A percentile compares a stretch with the other conserved stretches of the same genome.
Evolutionary conservation across 2,329 filamentous ascomycete species (phyloP).

Genomic region (Microcyclospora pomicola): DNA sequence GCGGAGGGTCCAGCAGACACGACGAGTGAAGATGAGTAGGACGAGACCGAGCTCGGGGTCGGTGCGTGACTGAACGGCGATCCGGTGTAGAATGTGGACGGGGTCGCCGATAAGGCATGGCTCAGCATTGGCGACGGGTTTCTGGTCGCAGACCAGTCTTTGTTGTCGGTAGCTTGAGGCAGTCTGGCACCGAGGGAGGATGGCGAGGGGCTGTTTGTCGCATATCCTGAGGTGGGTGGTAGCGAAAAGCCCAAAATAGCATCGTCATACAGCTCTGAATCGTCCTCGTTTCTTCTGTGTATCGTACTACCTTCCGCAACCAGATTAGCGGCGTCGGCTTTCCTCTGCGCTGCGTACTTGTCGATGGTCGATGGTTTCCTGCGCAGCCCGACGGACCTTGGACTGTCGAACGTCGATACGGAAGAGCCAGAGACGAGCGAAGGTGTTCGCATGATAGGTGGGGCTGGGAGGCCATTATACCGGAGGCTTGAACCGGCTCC

Average conservation of each 20-base stretch:
- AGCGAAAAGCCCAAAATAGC: slow-evolving; percentile 17
- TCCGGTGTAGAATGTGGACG: slow-evolving; percentile 62
- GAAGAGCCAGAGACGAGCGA: slow-evolving; percentile 37
- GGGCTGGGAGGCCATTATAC: slow-evolving; percentile 3
- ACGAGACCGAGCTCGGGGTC: slow-evolving; percentile 65
- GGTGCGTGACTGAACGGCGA: slow-evolving; percentile 68
- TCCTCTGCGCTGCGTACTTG: slow-evolving; percentile 19
- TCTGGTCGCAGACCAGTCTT: slow-evolving; percentile 4
- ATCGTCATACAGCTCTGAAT: slow-evolving; percentile 10
- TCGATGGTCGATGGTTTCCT: slow-evolving; percentile 33
- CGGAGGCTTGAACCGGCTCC: slow-evolving; percentile 2
- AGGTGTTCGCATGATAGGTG: slow-evolving; percentile 27
- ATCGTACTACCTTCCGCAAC: slow-evolving; percentile 13
- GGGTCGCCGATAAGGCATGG: slow-evolving; percentile 54
- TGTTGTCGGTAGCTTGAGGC: neutral
- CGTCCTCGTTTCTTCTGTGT: slow-evolving; percentile 6
- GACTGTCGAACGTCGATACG: slow-evolving; percentile 32
- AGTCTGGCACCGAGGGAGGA: no score
- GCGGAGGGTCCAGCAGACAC: slow-evolving; percentile 29
- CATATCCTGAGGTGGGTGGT: slow-evolving; percentile 2
- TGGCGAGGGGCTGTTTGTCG: neutral
- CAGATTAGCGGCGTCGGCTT: slow-evolving; percentile 17
- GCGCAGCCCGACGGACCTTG: slow-evolving; percentile 29
- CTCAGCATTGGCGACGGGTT: slow-evolving; percentile 11
- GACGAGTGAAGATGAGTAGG: slow-evolving; percentile 53